Base-by-base conservation (phyloP, 257 asterid genomes). In the Ophiorrhiza pumila region DNA sequence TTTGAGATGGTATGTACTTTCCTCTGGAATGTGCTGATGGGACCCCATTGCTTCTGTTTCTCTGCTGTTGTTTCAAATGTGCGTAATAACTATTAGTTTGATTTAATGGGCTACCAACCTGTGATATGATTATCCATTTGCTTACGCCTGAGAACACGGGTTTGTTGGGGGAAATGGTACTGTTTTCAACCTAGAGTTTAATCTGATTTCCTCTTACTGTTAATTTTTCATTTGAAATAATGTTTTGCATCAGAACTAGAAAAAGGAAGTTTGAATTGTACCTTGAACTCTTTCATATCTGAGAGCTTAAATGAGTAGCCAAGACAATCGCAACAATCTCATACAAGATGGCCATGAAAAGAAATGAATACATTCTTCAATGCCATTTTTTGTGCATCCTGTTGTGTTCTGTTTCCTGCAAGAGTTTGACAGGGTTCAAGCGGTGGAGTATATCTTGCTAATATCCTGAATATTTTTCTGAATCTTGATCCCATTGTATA, bases 11-110 rank as follows among this genome's bases (percentile, higher is more conserved):
- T 7, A 17, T 29, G 25, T 27, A 59, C 7, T 34, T 29, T 35
- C 22, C 77, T 61, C 55, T 52, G 66, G 47, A 31, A 65, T 56
- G 71, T 61, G 62, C 32, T 43, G 43, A 42, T 17, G 35, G 68
- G 71, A 34, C 62, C 59, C 12, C 7, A 13, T 32, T 37, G 37
- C 23, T n/a, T 66, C 41, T 43, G 61, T 20, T 56, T 47, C 35
- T 46, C 68, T 50, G 37, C n/a, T 68, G 53, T 43, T 47, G 39
- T 27, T 75, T 71, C 65, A 13, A 31, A 22, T 63, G 42, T 58
- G 57, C 31, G 27, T 55, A 42, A 49, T 43, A 49, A 70, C 49
- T 31, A 13, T 41, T 41, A 46, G 65, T 27, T 49, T 25, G 45
- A 59, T 60, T 43, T 72, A 14, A 55, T 29, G 65, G 74, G 49